phyloP scores from a whole-genome alignment of 306 rosid genomes.

The Cyamopsis tetragonoloba region DNA sequence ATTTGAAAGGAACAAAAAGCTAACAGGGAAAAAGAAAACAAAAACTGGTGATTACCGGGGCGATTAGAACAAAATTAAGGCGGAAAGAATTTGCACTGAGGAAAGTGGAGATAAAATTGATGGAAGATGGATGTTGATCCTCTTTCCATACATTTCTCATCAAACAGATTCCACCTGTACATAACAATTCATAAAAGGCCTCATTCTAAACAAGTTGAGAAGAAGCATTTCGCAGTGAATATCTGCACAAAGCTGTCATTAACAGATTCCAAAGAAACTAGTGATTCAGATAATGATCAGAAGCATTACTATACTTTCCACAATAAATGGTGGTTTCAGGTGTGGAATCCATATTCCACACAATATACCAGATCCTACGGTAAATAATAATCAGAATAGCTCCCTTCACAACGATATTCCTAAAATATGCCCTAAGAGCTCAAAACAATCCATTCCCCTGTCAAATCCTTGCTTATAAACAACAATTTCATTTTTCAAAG shows the following conservation, averaged over 20 bases:
- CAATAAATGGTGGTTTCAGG: not conserved
- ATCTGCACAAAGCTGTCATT: not conserved
- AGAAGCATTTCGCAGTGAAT: not conserved
- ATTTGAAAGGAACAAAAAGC: not conserved
- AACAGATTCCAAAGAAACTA: not conserved
- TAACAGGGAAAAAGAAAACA: not conserved
- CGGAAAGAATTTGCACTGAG: constrained; percentile 66
- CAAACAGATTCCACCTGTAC: constrained; percentile 71
- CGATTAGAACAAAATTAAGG: constrained; percentile 61
- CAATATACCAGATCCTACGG: not conserved
- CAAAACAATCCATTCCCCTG: not conserved
- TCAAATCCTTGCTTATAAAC: not conserved
- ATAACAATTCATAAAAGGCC: constrained; percentile 12
- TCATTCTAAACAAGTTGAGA: constrained; percentile 10
- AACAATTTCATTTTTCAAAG: not conserved
- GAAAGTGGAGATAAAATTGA: constrained; percentile 70
- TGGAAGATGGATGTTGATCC: constrained; percentile 65
- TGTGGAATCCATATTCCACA: not conserved
- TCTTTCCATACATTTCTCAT: constrained; percentile 77
- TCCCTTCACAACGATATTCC: not conserved
- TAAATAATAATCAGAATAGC: not conserved
- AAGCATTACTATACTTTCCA: not conserved
- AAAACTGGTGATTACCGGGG: constrained; percentile 49
- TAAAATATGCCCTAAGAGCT: not conserved
- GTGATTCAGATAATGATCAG: not conserved